phyloP scores from a whole-genome alignment of 768 basidiomycete species.

The Auriscalpium vulgare region DNA sequence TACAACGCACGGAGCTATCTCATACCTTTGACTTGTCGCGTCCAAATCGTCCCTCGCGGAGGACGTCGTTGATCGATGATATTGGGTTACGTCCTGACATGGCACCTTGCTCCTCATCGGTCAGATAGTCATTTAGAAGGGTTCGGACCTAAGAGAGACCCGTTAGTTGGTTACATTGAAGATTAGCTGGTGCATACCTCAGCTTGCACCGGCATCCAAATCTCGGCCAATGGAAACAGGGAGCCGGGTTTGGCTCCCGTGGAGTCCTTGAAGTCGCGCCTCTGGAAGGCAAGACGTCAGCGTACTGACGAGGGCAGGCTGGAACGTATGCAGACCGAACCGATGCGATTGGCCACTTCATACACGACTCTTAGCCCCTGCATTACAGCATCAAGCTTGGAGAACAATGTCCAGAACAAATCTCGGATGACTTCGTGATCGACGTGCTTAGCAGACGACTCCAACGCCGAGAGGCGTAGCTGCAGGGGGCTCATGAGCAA shows the following conservation, averaged over 20 bases:
- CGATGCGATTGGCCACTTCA: slow-evolving; percentile 86
- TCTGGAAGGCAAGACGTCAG: slow-evolving; percentile 31
- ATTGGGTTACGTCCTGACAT: slow-evolving; percentile 80
- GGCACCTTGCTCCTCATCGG: slow-evolving; percentile 81
- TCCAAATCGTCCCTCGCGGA: slow-evolving; percentile 72
- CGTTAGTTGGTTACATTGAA: background rate
- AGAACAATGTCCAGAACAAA: slow-evolving; percentile 96
- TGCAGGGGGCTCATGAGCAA: slow-evolving; percentile 38
- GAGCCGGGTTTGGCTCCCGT: slow-evolving; percentile 69
- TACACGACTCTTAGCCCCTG: slow-evolving; percentile 87
- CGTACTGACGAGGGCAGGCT: background rate
- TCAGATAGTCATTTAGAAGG: slow-evolving; percentile 81
- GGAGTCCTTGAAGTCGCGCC: slow-evolving; percentile 87
- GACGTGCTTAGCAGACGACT: slow-evolving; percentile 58
- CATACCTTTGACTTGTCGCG: slow-evolving; percentile 75
- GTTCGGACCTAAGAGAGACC: slow-evolving; percentile 58
- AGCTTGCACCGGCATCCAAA: slow-evolving; percentile 82
- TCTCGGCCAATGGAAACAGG: slow-evolving; percentile 76
- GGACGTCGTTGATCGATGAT: slow-evolving; percentile 87
- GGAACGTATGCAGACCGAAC: slow-evolving; percentile 55
- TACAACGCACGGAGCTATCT: background rate
- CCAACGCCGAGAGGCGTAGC: slow-evolving; percentile 64
- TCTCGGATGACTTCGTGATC: slow-evolving; percentile 86
- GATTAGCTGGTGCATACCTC: slow-evolving; percentile 50
- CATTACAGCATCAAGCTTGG: slow-evolving; percentile 87